Conservation (phyloP, 495 filamentous ascomycete species). For the Aspergillus coremiiformis region DNA sequence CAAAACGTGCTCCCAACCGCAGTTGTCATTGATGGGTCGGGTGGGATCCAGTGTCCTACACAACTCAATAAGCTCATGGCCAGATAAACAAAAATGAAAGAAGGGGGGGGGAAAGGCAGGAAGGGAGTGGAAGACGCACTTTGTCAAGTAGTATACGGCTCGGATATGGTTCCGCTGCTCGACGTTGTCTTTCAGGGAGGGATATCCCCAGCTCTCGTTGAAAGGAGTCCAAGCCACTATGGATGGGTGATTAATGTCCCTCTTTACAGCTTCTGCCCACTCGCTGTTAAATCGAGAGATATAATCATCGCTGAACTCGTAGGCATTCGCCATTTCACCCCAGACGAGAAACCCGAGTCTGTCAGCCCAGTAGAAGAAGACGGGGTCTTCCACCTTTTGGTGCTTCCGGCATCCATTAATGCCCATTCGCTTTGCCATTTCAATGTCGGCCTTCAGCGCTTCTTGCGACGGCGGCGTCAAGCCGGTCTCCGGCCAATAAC, state of each 20-base stretch:
- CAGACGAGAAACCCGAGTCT: conserved; percentile 35
- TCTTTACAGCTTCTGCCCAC: conserved; percentile 48
- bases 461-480: conserved; percentile 32
- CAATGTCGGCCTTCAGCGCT: conserved; percentile 27
- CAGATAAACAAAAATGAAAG: background rate
- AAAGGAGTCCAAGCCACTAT: conserved; percentile 57
- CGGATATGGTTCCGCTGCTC: conserved; percentile 54
- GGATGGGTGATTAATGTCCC: conserved; percentile 53
- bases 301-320: conserved; percentile 45
- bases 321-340: conserved; percentile 38
- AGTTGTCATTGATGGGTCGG: conserved; percentile 56
- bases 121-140: conserved; percentile 27
- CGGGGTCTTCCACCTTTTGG: conserved; percentile 34
- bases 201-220: conserved; percentile 57
- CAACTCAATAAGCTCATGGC: conserved; percentile 2
- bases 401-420: conserved; percentile 38
- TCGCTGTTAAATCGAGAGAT: conserved; percentile 47
- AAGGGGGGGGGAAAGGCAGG: background rate
- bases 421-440: conserved; percentile 24
- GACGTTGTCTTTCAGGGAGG: conserved; percentile 39
- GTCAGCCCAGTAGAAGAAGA: conserved; percentile 36
- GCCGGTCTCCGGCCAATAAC: conserved; percentile 34
- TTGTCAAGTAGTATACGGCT: conserved; percentile 50
- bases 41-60: conserved; percentile 46
- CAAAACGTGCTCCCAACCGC: conserved; percentile 54